Conservation (phyloP, 1,284 basidiomycete species). For the Fistulinella cinereoalba region DNA sequence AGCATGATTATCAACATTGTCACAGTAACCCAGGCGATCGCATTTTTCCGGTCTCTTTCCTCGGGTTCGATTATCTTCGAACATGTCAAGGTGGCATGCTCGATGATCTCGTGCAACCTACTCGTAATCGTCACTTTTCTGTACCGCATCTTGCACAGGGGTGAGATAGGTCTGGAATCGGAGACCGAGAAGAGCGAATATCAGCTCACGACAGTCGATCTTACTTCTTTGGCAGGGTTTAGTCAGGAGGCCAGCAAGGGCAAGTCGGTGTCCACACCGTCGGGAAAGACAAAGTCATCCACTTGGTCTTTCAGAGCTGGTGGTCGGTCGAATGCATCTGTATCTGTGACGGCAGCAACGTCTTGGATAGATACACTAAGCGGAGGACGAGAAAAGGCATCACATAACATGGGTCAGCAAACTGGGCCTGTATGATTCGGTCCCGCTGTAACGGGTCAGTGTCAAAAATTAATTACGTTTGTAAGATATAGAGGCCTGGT, state of each 20-base stretch:
- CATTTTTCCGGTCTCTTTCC: conserved; percentile 1
- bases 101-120: conserved; percentile 29
- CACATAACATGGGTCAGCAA: too few relatives aligned
- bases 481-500: too few relatives aligned
- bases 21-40: conserved; percentile 14
- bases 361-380: background rate
- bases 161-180: conserved; percentile 3
- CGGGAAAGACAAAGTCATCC: conserved; percentile 1
- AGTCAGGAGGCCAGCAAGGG: conserved; percentile 6
- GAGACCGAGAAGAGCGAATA: background rate
- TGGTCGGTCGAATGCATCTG: background rate
- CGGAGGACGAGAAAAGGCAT: background rate
- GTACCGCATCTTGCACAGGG: conserved; percentile 17
- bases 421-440: too few relatives aligned
- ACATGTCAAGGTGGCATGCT: conserved; percentile 26
- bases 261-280: background rate
- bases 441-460: too few relatives aligned
- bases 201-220: conserved; percentile 16
- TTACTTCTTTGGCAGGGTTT: background rate
- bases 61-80: conserved; percentile 21
- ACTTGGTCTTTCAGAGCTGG: conserved; percentile 7
- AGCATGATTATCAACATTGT: conserved; percentile 22
- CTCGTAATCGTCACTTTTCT: conserved; percentile 27
- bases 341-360: background rate
- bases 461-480: too few relatives aligned